Evolutionary conservation across 2,329 filamentous ascomycete genomes (phyloP), one percentile per base, ranked within the genome.

Genomic region (Lojkania enalia): DNA sequence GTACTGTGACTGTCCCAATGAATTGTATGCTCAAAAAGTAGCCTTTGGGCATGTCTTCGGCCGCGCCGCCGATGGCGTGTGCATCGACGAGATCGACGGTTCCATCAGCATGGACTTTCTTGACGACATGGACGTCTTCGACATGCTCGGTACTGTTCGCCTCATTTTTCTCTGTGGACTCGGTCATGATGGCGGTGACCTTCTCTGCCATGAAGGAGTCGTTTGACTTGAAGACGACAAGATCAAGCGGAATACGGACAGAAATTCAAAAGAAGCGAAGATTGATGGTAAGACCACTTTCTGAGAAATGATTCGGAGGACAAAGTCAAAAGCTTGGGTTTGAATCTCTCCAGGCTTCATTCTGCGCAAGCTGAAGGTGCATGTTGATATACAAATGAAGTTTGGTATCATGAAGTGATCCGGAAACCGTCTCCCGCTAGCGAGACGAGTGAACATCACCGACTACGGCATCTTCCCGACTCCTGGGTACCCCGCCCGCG

Each of bases 21-120:
- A 75, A 75, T 32, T 70, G 64, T 2, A 61, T 44, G 36, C 68
- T 74, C 20, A 51, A 57, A 51, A 69, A 75, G 57, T 75, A 75
- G 11, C 73, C 71, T 20, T 43, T 39, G 1, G 71, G 73, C 71
- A 76, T 73, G 7, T 59, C 55, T 4, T 67, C 63, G 4, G 69
- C 44, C 3, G 71, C 68, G 6, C 73, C 73, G 4, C 74, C 74
- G n/a, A 76, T 57, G 31, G 71, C 72, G 21, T 71, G 62, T 2
- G 65, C 53, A 48, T 74, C 72, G 46, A 76, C 61, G 38, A 71
- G 66, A 57, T 75, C 70, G 38, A 75, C 55, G 11, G 67, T 67
- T 18, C 73, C 73, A 49, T 76, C 74, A 9, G 70, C 64, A 44
- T 74, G 64, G 6, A 63, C 51, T 29, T 51, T 58, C 43, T 61